Evolutionary conservation across 306 rosid species (phyloP).

Genomic region (Gillenia trifoliata): DNA sequence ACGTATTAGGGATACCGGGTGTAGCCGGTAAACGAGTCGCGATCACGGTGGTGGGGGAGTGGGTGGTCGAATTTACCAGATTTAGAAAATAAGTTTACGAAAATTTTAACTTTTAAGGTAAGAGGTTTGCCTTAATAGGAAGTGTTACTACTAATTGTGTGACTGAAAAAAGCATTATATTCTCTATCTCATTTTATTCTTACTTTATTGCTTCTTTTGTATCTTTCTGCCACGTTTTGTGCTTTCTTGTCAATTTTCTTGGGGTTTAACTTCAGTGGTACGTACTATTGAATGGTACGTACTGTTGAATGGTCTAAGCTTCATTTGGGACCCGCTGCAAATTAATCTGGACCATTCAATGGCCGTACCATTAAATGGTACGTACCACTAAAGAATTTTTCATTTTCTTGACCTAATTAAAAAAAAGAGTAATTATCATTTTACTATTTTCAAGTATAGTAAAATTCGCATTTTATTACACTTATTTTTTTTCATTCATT

Average conservation of each 20-base stretch:
- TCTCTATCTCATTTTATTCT: not conserved
- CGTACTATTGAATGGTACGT: no score
- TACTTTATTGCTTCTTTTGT: not conserved
- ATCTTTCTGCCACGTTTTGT: conserved; percentile 34
- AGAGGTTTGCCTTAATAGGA: conserved; percentile 44
- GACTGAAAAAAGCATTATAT: conserved; percentile 16
- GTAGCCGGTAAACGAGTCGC: conserved; percentile 34
- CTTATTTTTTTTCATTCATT: no score
- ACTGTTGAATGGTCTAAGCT: no score
- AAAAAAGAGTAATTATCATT: no score
- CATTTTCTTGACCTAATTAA: no score
- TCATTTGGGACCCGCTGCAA: no score
- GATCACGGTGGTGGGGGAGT: conserved; percentile 25
- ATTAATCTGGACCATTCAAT: no score
- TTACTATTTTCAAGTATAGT: no score
- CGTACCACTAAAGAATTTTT: no score
- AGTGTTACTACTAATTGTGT: conserved; percentile 27
- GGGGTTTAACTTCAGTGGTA: no score
- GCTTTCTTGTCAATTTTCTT: not conserved
- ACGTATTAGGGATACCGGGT: conserved; percentile 35
- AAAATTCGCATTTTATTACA: no score
- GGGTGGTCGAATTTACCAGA: conserved; percentile 38
- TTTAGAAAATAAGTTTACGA: conserved; percentile 41
- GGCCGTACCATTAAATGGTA: no score
- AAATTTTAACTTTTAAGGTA: conserved; percentile 40